Conservation (phyloP, 352 stramenopile species). For the Globisporangium sylvaticum region DNA sequence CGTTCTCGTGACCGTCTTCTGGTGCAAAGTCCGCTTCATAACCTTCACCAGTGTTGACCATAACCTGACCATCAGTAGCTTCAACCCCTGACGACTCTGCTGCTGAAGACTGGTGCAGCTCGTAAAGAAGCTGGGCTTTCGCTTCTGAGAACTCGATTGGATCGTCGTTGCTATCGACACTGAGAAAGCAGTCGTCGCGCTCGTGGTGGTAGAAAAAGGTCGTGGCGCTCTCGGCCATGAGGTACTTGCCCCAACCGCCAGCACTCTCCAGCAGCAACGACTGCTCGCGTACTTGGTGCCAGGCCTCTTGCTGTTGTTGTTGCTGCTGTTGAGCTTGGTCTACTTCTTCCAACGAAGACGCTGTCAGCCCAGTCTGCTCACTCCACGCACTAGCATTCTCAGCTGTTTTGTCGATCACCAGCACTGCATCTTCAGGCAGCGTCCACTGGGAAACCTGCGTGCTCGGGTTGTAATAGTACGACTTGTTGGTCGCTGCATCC, state of each 20-base stretch:
- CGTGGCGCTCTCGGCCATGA: conserved; percentile 2
- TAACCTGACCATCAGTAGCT: neutral
- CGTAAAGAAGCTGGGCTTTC: conserved; percentile 3
- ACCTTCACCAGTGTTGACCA: neutral
- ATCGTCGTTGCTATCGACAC: too few species aligned
- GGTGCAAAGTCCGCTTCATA: neutral
- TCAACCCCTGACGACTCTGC: neutral
- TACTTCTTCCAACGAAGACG: neutral
- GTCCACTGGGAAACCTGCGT: conserved; percentile 43
- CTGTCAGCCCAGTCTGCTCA: neutral
- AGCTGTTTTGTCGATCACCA: conserved; percentile 9
- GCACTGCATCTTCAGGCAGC: conserved; percentile 11
- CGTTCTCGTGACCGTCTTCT: neutral
- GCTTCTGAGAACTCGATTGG: conserved; percentile 16
- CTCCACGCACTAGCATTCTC: neutral
- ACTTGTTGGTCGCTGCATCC: conserved; percentile 42
- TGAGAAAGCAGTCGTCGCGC: conserved; percentile 10
- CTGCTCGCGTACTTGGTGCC: neutral
- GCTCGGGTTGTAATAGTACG: conserved; percentile 46
- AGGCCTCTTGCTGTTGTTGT: neutral
- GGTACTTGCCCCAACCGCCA: conserved; percentile 18
- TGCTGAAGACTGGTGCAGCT: neutral
- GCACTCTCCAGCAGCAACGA: conserved; percentile 18
- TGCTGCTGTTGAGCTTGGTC: neutral
- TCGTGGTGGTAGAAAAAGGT: conserved; percentile 20